Evolutionary conservation across 176 grass and related monocot genomes (phyloP).

Genomic region (Secale cereale): DNA sequence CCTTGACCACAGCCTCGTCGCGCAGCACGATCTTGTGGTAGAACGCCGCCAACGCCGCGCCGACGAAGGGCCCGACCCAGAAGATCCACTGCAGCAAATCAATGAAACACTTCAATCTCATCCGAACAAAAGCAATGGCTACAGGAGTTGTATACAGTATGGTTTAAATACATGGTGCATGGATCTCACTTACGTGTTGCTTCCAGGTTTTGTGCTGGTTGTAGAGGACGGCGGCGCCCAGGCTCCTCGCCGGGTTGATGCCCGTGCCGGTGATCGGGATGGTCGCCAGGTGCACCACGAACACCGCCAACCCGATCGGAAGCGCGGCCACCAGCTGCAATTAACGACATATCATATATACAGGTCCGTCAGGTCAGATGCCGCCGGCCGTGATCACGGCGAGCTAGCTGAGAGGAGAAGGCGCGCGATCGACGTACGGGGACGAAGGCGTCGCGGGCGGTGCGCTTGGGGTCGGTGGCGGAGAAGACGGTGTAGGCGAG

Average conservation of each 20-base stretch:
- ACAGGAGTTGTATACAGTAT: not conserved
- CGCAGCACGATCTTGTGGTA: conserved; percentile 31
- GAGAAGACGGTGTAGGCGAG: conserved; percentile 99
- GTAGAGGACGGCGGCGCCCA: conserved; percentile 35
- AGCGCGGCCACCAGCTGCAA: conserved; percentile 16
- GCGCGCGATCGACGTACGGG: conserved; percentile 27
- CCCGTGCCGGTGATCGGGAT: conserved; percentile 35
- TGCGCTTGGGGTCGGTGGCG: conserved; percentile 98
- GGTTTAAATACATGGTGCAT: not conserved
- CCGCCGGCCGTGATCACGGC: not conserved
- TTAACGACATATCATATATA: not conserved
- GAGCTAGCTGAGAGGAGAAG: not conserved
- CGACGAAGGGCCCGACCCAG: conserved; percentile 27
- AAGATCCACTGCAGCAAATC: conserved; percentile 29
- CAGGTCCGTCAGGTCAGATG: not conserved
- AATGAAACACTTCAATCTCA: not conserved
- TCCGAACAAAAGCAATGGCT: not conserved
- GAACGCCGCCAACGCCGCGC: conserved; percentile 17
- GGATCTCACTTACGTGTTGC: conserved; percentile 22
- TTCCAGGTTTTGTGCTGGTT: conserved; percentile 19
- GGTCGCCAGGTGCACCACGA: conserved; percentile 34
- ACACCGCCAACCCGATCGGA: conserved; percentile 22
- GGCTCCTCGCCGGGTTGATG: conserved; percentile 40
- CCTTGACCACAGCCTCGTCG: not conserved
- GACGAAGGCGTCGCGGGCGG: conserved; percentile 72